Base-by-base conservation (phyloP, 1,284 basidiomycete species). In the Trichosporon asahii region DNA sequence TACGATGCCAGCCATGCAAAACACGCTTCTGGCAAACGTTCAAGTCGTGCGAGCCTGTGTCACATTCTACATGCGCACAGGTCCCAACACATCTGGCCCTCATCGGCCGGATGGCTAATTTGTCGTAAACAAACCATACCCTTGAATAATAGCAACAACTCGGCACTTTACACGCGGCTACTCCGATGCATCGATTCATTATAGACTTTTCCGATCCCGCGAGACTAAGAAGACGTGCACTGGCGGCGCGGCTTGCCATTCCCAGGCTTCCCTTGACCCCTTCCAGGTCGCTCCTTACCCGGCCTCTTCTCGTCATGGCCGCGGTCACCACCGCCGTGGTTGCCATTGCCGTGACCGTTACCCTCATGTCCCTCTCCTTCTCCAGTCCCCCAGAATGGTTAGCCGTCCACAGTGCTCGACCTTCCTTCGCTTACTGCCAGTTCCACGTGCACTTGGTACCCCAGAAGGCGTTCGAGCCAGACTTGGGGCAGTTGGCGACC, bases 401-500 rank as follows among this genome's bases (percentile, higher is more conserved):
- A 37, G 33, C 63, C 53, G 53, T 27, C 23, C 53, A 57, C 21
- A 25, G 53, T 27, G 14, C 23, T 14, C 53, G 40, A 21, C 18
- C 57, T 18, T 31, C 66, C 33, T n/a, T 68, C 60, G 8, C 25
- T 57, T 33, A 21, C 74, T 80, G 78, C 79, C 79, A 82, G 70
- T 80, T 76, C 61, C 74, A 80, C 68, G 69, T 37, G 2, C 76
- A 70, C 9, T 35, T 64, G 14, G 60, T 53, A 1, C 80, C 80
- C 79, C 78, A 81, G 57, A 76, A 68, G 72, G 9, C 60, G 70
- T 3, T 14, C 12, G n/a, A n/a, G 35, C 14, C 35, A 12, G 14
- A 9, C 35, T 37, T 37, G 11, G 78, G 78, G 70, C 79, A 80
- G 2, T 14, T 18, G 1, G 25, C 49, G 2, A 76, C 70, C 21